Evolutionary conservation across 495 filamentous ascomycete genomes (phyloP).

Genomic region (Penicillium paxilli): DNA sequence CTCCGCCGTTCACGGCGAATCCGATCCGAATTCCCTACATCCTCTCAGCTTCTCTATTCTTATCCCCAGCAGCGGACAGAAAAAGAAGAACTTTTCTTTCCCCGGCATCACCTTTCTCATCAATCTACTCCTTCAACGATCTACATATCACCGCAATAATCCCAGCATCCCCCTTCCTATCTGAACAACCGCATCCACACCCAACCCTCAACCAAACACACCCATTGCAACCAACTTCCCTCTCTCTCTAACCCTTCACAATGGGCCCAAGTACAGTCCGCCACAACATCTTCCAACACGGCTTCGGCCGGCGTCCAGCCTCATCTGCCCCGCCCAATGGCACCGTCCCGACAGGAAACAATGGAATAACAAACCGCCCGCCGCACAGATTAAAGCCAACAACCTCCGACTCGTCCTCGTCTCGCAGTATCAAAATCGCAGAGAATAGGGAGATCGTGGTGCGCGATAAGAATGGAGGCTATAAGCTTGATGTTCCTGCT

Average conservation of each 20-base stretch:
- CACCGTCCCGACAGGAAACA: slow-evolving; percentile 12
- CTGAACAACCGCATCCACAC: background rate
- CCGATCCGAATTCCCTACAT: background rate
- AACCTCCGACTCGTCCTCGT: slow-evolving; percentile 36
- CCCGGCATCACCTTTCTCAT: background rate
- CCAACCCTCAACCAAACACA: background rate
- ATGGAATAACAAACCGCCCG: slow-evolving; percentile 26
- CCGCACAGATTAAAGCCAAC: slow-evolving; percentile 37
- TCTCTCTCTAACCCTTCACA: no score
- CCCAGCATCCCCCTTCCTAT: no score
- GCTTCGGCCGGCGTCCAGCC: slow-evolving; percentile 67
- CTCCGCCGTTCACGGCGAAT: slow-evolving; percentile 2
- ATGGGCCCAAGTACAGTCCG: slow-evolving; percentile 52
- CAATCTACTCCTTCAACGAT: background rate
- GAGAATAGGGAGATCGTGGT: slow-evolving; percentile 72
- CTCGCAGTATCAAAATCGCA: slow-evolving; percentile 34
- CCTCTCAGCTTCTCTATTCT: background rate
- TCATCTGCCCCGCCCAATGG: slow-evolving; percentile 34
- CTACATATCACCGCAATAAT: background rate
- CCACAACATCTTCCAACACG: slow-evolving; percentile 73
- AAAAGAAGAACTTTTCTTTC: background rate
- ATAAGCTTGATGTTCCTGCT: slow-evolving; percentile 68
- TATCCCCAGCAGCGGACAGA: background rate
- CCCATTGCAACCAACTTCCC: no score
- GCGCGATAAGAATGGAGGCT: slow-evolving; percentile 71